phyloP scores from a whole-genome alignment of 108 stramenopile species.

The Conticribra guillardii region DNA sequence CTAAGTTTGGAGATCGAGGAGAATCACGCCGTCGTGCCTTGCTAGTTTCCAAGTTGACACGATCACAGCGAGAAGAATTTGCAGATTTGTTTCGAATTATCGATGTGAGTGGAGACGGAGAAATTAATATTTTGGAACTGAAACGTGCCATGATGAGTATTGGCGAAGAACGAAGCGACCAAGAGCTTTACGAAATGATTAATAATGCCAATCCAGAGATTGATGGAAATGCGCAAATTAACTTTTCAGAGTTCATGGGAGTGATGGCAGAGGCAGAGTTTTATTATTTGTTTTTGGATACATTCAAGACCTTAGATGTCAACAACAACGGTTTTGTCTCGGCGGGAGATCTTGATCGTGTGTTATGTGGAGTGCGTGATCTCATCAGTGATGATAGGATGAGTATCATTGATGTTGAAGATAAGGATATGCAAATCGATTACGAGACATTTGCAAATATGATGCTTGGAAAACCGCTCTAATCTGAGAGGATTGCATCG shows the following conservation, averaged over 20 bases:
- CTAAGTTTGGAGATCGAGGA: conserved; percentile 71
- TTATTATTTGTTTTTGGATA: conserved; percentile 82
- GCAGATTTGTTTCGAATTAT: conserved; percentile 71
- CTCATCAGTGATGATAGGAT: conserved; percentile 84
- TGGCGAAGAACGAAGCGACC: conserved; percentile 56
- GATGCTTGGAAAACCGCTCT: conserved; percentile 64
- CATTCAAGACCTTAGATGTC: conserved; percentile 73
- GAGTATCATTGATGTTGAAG: conserved; percentile 86
- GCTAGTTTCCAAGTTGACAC: conserved; percentile 67
- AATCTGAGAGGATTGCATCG: no score
- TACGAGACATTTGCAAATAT: conserved; percentile 86
- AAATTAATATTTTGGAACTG: conserved; percentile 69
- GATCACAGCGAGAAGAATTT: conserved; percentile 69
- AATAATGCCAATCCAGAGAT: conserved; percentile 61
- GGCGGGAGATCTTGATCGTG: conserved; percentile 73
- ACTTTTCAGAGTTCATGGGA: conserved; percentile 75
- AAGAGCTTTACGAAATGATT: conserved; percentile 64
- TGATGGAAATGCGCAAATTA: conserved; percentile 63
- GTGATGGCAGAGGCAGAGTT: conserved; percentile 91
- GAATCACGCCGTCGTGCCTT: conserved; percentile 60
- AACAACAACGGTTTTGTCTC: conserved; percentile 76
- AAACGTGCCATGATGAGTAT: conserved; percentile 69
- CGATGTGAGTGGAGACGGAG: conserved; percentile 63
- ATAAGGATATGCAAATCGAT: conserved; percentile 86
- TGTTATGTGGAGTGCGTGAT: conserved; percentile 81